These are phyloP conservation scores for Cucurbita maxima DNA, from an alignment of 306 rosid species.

Conservation along the genomic window DNA sequence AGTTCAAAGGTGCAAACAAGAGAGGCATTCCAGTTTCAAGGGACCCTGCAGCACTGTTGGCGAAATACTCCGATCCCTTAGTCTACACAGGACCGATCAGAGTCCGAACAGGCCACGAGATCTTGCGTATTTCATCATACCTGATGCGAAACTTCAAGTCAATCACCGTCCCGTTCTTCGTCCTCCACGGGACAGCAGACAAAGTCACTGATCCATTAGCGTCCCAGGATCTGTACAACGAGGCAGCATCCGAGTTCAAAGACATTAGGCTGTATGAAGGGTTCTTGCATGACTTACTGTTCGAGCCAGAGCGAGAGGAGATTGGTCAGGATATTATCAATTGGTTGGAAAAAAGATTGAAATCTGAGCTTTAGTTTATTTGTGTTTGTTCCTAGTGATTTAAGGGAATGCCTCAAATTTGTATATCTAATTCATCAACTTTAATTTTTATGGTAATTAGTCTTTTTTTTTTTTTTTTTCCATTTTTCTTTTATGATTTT, in stretches of 20 bases:
- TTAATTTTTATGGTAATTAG: background rate
- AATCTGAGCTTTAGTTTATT: background rate
- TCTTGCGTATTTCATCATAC: slow-evolving; percentile 62
- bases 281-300: slow-evolving; percentile 80
- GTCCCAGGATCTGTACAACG: slow-evolving; percentile 62
- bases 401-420: background rate
- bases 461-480: no score
- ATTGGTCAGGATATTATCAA: slow-evolving; percentile 63
- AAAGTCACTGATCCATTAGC: slow-evolving; percentile 91
- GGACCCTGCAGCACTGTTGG: slow-evolving; percentile 83
- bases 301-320: slow-evolving; percentile 89
- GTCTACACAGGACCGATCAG: slow-evolving; percentile 96
- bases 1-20: slow-evolving; percentile 94
- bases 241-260: slow-evolving; percentile 67
- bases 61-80: slow-evolving; percentile 87
- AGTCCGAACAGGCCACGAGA: slow-evolving; percentile 94
- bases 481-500: background rate
- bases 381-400: background rate
- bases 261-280: slow-evolving; percentile 91
- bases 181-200: slow-evolving; percentile 94
- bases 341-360: slow-evolving; percentile 73
- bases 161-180: slow-evolving; percentile 84
- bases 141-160: slow-evolving; percentile 52
- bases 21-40: slow-evolving; percentile 97
- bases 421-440: background rate